Base-by-base conservation (phyloP, 2,329 filamentous ascomycete species). In the Paecilomyces formosus region DNA sequence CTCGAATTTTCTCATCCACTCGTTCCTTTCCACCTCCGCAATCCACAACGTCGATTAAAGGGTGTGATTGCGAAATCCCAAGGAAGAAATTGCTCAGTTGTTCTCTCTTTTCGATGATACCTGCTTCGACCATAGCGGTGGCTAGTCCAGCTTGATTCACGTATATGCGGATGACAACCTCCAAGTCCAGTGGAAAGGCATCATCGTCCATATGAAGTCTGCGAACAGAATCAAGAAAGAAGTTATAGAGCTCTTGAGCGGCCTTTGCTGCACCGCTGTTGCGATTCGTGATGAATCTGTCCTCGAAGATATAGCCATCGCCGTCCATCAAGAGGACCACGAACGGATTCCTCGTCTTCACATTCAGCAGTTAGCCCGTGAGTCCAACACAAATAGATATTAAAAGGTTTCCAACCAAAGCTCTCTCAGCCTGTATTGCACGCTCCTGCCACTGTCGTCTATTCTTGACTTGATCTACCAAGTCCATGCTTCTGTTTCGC, bases 261-360 rank as follows among this genome's bases (percentile, higher is more conserved):
- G 50, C 50, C n/a, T 24, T 28, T 21, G 24, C 15, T n/a, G 50
- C 50, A n/a, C 3, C 83, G 82, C 11, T 82, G 82, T 80, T 75
- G 2, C 76, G 75, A 9, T 72, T 71, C 28, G 66, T 63, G 55
- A 81, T 67, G 7, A 80, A 68, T 21, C 70, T 66, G 35, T 81
- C 78, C 33, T 77, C 72, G 63, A 82, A 79, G 18, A 76, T 64
- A 60, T 84, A 84, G 54, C 80, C 81, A 63, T 86, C 82, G 26
- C 81, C 83, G 57, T 86, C 82, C n/a, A 86, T 70, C 0, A 85
- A 70, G 9, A 85, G 78, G 1, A 85, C 73, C 2, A 81, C 81
- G 61, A 84, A 85, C 0, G 81, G 77, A 59, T 79, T 80, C 21
- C 78, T 76, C n/a, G 55, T 24, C 50, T 52, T 3, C 3, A 11